Base-by-base conservation (phyloP, 2,329 filamentous ascomycete genomes). In the Penicillium sumatraense region DNA sequence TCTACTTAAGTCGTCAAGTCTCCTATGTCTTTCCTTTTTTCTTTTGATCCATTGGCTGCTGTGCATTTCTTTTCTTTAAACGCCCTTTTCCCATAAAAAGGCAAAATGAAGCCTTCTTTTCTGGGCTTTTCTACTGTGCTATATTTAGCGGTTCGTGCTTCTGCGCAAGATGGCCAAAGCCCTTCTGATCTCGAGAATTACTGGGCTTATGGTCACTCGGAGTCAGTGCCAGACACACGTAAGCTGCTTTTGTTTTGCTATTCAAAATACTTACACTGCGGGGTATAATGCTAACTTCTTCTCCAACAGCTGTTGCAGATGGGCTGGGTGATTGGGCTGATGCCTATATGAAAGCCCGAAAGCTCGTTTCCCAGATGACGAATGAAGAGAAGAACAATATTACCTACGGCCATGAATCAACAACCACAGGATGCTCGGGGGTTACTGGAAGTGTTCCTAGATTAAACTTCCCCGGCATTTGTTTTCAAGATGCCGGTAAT, bases 401-500 rank as follows among this genome's bases (percentile, higher is more conserved):
- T n/a, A 46, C 42, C 3, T 46, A 46, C 14, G 42, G 42, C 21
- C 42, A 46, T 18, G 26, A 21, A 31, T 46, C 42, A 31, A 46
- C 42, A 21, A 46, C 42, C 3, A 46, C 42, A 31, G 42, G 42
- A 14, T 46, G 42, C 24, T 46, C 42, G 33, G 42, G 42, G 7
- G 16, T 46, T 3, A 20, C 42, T 46, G 42, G 42, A 2, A 46
- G 42, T n/a, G 42, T 46, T 21, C 42, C 42, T 8, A 24, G 42
- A 23, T 14, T 46, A 23, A 18, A 24, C 7, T 46, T 46, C n/a
- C 42, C 42, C 9, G 42, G 42, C 1, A 46, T 46, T 1, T 46
- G 42, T 10, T 46, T 46, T 5, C 42, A 46, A 46, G 42, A 46
- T 46, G 42, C 42, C 26, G 42, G 42, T 23, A 46, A 46, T 21